These are phyloP conservation scores for Staphylotrichum tortipilum DNA, from an alignment of 495 filamentous ascomycete species.

Conservation along the genomic window DNA sequence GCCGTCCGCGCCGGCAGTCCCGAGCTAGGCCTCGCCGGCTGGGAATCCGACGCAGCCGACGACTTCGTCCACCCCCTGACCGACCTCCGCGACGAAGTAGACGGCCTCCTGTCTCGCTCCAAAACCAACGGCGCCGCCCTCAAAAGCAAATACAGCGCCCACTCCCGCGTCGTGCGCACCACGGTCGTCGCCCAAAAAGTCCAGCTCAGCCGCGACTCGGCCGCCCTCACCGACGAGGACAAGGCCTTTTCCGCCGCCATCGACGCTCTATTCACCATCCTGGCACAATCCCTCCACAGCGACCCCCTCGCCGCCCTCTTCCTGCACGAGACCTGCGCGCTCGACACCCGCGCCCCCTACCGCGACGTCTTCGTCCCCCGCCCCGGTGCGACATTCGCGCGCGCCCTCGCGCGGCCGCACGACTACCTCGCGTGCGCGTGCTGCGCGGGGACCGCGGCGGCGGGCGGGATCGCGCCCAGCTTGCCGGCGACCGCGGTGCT, in stretches of 20 bases:
- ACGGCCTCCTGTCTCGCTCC: conserved; percentile 31
- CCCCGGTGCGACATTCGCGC: conserved; percentile 69
- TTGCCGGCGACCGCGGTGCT: conserved; percentile 73
- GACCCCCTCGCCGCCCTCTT: conserved; percentile 55
- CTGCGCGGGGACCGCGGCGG: conserved; percentile 41
- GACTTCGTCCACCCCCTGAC: conserved; percentile 29
- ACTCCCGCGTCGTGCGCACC: conserved; percentile 63
- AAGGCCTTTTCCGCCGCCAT: conserved; percentile 68
- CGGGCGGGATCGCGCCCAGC: conserved; percentile 46
- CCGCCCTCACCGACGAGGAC: conserved; percentile 64
- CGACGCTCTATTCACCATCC: conserved; percentile 47
- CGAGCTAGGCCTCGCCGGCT: conserved; percentile 26
- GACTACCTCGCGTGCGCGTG: conserved; percentile 78
- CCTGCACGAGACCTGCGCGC: conserved; percentile 74
- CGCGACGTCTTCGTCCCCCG: conserved; percentile 75
- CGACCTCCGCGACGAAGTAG: conserved; percentile 31
- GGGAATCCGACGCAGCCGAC: conserved; percentile 26
- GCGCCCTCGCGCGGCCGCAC: conserved; percentile 69
- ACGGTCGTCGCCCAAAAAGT: conserved; percentile 85
- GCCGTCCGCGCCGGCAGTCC: conserved; percentile 32
- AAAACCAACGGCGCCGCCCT: conserved; percentile 42
- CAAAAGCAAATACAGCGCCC: conserved; percentile 66
- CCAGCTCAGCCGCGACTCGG: conserved; percentile 71
- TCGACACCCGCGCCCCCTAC: conserved; percentile 70
- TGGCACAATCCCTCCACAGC: conserved; percentile 49